Percentiles rank a stretch among this genome's conserved stretches.
phyloP scores from a whole-genome alignment of 2,329 filamentous ascomycete species.

The Lachnellula cervina region DNA sequence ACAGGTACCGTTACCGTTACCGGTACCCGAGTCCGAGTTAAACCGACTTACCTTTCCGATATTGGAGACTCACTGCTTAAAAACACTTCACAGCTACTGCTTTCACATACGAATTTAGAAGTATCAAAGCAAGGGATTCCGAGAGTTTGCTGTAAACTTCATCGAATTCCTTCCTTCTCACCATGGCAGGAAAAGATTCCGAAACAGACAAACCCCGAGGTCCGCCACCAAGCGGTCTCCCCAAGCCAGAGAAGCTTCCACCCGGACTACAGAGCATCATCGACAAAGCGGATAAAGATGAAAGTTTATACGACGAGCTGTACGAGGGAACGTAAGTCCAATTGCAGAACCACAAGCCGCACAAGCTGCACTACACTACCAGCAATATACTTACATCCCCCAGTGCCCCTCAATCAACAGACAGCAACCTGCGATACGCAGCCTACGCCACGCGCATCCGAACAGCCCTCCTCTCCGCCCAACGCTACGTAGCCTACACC shows the following conservation, averaged over 20 bases:
- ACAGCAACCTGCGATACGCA: constrained; percentile 82
- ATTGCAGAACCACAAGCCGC: background rate
- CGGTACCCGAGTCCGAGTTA: background rate
- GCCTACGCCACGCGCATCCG: constrained; percentile 82
- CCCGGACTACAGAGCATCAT: constrained; percentile 52
- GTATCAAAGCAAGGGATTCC: background rate
- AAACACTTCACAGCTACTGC: background rate
- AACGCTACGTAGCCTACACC: constrained; percentile 96
- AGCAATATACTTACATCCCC: constrained; percentile 10
- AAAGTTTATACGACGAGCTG: constrained; percentile 71
- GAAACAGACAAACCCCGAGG: constrained; percentile 21
- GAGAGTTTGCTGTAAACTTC: background rate
- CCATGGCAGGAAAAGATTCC: constrained; percentile 26
- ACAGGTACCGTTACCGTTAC: background rate
- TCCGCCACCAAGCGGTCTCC: constrained; percentile 22
- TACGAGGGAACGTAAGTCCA: constrained; percentile 70
- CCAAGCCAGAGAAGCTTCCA: constrained; percentile 42
- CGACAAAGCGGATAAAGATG: constrained; percentile 56
- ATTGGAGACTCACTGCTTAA: background rate
- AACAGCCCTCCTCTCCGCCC: constrained; percentile 83
- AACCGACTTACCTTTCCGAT: background rate
- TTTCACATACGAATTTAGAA: background rate
- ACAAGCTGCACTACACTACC: background rate
- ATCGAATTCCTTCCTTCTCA: background rate
- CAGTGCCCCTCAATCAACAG: constrained; percentile 73